These are phyloP conservation scores for Alnus glutinosa DNA, from an alignment of 306 rosid species.

Conservation along the genomic window DNA sequence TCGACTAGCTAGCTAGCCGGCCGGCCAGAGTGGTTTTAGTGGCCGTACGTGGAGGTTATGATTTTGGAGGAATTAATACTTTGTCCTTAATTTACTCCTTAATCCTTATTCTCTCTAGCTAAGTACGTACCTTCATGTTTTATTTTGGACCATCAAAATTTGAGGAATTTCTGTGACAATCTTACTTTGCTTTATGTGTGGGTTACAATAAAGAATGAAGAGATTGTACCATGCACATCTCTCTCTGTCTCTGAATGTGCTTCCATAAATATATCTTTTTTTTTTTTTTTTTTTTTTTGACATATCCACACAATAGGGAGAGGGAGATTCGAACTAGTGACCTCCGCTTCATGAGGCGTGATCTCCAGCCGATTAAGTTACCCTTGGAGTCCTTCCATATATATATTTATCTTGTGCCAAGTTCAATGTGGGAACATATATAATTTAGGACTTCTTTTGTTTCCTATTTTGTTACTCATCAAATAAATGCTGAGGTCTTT, in stretches of 20 bases:
- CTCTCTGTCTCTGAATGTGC: neutral
- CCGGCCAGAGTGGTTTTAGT: no score
- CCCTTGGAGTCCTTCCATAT: no score
- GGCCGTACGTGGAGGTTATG: neutral
- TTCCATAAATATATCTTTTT: neutral
- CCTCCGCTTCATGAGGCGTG: no score
- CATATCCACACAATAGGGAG: no score
- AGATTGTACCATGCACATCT: neutral
- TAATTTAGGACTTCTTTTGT: no score
- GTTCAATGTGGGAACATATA: neutral
- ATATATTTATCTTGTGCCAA: neutral
- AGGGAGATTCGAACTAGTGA: no score
- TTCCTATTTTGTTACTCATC: no score
- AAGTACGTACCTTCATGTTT: neutral
- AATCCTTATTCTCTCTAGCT: neutral
- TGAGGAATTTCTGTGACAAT: neutral
- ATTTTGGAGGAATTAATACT: no score
- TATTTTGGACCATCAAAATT: neutral
- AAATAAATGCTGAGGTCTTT: no score
- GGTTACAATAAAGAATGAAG: neutral
- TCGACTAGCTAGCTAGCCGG: slow-evolving; percentile 16
- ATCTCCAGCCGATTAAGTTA: no score
- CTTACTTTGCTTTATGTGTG: slow-evolving; percentile 7
- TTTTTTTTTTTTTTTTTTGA: no score
- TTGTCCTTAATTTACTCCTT: no score